Evolutionary conservation across 345 rosid species (phyloP), one percentile per base, ranked within the genome.

Genomic region (Euphorbia peplus): DNA sequence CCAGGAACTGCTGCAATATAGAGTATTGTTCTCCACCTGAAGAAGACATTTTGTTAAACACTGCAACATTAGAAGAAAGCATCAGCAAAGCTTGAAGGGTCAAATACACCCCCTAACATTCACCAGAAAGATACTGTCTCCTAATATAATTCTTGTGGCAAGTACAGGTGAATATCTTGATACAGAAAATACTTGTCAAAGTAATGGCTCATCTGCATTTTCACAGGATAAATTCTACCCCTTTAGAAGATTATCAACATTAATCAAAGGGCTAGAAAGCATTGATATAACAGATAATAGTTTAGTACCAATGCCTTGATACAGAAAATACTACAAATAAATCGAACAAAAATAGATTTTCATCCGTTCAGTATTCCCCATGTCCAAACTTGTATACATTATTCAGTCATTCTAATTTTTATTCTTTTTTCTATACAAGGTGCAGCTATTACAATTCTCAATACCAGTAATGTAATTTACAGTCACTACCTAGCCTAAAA

Each of bases 21-120:
- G 68, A 90, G 77, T 73, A 88, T 80, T 66, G 82, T 85, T 84
- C 96, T 83, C 96, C 96, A 90, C 96, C 96, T 90, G 82, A 74
- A 70, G 69, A 69, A 74, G 52, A 71, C 5, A 37, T 39, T 61
- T 64, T 63, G 37, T 62, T 73, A 32, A 39, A 58, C 16, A 58
- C 56, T 50, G 14, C 19, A 52, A 42, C 30, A 72, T n/a, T 35
- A 50, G 8, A 47, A 44, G 39, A 35, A 56, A 29, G 4, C 8
- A 59, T 29, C 37, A 6, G 18, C 68, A 8, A 73, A 9, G 53
- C 44, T 18, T 12, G 25, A 19, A 70, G 37, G 10, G 30, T n/a
- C 44, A 30, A 59, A 48, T 35, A 51, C 35, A 21, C 13, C 42
- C 57, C 32, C 16, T n/a, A 32, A 71, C 16, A 42, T 28, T 35